Evolutionary conservation across 352 stramenopile species (phyloP), one percentile per base, ranked within the genome.

Genomic region (Phytophthora pinifolia): DNA sequence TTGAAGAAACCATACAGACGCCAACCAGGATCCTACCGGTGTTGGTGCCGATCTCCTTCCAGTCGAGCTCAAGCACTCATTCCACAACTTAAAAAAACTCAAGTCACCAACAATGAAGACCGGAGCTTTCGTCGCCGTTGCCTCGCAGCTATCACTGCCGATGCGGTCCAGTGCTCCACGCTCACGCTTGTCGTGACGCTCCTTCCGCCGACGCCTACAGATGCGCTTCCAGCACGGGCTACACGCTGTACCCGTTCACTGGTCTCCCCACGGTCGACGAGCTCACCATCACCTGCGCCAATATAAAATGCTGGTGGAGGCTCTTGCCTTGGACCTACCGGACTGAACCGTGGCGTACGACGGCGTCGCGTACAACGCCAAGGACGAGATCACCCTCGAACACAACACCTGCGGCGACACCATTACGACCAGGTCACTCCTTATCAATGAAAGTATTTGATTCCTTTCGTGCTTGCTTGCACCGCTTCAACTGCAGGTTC

Each of bases 321-420:
- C 62, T 33, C 45, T 38, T 9, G 60, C 48, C 25, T 34, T 68
- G 8, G 36, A 72, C 32, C 31, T 67, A 15, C 59, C 58, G 29
- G 59, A 65, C 48, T 72, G 63, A 44, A 64, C 53, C n/a, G 52
- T 72, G 39, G 50, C 48, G 17, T 67, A 64, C 58, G 14, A 68
- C 31, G 51, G 51, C 14, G 51, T 67, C 22, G 34, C 30, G 9
- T 68, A 65, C 53, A 68, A 68, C 29, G 18, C 65, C 39, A 59
- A 67, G 38, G 55, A 65, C 35, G 48, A 70, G 15, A 43, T 70
- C 38, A 61, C 48, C 29, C 46, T 57, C 20, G 59, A 67, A 47
- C 50, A 47, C 30, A 65, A 50, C 9, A 30, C 55, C 13, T 67
- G 59, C 22, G 46, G 59, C n/a, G n/a, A n/a, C n/a, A n/a, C n/a